Conservation (phyloP, 805 yeast species). For the Wickerhamomyces ciferrii region DNA sequence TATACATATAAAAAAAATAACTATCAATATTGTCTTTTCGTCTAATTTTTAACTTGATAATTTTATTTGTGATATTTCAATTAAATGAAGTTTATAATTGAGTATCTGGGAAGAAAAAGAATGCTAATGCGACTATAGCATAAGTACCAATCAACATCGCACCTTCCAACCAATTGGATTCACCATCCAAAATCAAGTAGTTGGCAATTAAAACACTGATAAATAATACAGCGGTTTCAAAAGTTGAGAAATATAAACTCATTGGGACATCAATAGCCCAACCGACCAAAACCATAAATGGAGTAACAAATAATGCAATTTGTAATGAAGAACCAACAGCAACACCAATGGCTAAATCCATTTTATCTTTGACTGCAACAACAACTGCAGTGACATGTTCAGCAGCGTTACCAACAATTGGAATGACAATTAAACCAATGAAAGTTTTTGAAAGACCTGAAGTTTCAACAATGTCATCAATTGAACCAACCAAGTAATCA, state of each 20-base stretch:
- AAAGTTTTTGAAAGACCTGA: conserved; percentile 92
- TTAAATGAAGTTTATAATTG: conserved; percentile 3
- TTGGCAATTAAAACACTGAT: conserved; percentile 86
- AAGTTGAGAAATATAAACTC: conserved; percentile 87
- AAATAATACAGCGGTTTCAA: conserved; percentile 90
- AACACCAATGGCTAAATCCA: conserved; percentile 96
- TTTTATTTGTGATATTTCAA: too few species aligned
- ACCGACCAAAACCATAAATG: conserved; percentile 91
- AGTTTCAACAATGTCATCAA: conserved; percentile 78
- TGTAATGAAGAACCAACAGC: conserved; percentile 96
- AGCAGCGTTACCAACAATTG: conserved; percentile 98
- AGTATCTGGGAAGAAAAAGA: conserved; percentile 77
- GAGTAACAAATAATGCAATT: conserved; percentile 92
- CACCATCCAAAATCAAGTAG: conserved; percentile 87
- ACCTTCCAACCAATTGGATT: conserved; percentile 96
- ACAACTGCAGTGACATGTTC: conserved; percentile 96
- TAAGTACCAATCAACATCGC: conserved; percentile 87
- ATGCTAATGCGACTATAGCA: conserved; percentile 81
- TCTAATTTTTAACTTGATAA: too few species aligned
- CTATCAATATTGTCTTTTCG: not conserved
- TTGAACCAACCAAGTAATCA: conserved; percentile 88
- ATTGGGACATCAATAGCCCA: conserved; percentile 89
- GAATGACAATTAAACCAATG: conserved; percentile 88
- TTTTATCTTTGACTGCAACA: conserved; percentile 93
- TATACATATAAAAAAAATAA: not conserved